These are phyloP conservation scores for Cordia subcordata DNA, from an alignment of 257 asterid genomes.

Conservation along the genomic window DNA sequence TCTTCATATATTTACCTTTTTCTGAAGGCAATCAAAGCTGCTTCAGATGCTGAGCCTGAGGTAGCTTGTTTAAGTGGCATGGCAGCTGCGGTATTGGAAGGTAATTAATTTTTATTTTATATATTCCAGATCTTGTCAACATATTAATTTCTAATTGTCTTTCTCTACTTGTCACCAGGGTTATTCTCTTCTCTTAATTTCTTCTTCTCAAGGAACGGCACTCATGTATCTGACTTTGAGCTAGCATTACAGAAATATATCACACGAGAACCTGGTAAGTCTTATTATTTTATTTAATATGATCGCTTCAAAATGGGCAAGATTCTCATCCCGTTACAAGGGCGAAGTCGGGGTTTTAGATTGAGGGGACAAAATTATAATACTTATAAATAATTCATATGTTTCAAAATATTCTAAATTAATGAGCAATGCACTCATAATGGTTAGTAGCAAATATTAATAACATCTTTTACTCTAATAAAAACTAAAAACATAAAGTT, in stretches of 20 bases:
- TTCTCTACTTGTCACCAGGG: slow-evolving; percentile 42
- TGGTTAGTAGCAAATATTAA: no score
- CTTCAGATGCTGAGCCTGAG: slow-evolving; percentile 70
- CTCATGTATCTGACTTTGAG: slow-evolving; percentile 66
- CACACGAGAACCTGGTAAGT: slow-evolving; percentile 64
- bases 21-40: slow-evolving; percentile 71
- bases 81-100: slow-evolving; percentile 68
- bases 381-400: no score
- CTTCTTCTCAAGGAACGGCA: slow-evolving; percentile 74
- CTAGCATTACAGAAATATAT: slow-evolving; percentile 53
- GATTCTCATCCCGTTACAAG: background rate
- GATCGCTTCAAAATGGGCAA: background rate
- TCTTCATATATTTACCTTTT: slow-evolving; percentile 9
- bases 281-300: background rate
- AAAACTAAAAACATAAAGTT: no score
- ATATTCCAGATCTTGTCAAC: slow-evolving; percentile 10
- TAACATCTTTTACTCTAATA: no score
- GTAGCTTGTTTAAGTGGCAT: slow-evolving; percentile 66
- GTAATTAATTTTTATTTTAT: slow-evolving; percentile 29
- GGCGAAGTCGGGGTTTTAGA: no score
- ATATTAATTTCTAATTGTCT: slow-evolving; percentile 18
- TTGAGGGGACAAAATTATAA: no score
- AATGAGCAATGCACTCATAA: no score
- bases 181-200: slow-evolving; percentile 73
- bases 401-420: no score